A percentile compares a stretch with the other conserved stretches of the same genome.
These are phyloP conservation scores for Thecaphora thlaspeos DNA, from an alignment of 1,284 basidiomycete genomes.

Conservation along the genomic window DNA sequence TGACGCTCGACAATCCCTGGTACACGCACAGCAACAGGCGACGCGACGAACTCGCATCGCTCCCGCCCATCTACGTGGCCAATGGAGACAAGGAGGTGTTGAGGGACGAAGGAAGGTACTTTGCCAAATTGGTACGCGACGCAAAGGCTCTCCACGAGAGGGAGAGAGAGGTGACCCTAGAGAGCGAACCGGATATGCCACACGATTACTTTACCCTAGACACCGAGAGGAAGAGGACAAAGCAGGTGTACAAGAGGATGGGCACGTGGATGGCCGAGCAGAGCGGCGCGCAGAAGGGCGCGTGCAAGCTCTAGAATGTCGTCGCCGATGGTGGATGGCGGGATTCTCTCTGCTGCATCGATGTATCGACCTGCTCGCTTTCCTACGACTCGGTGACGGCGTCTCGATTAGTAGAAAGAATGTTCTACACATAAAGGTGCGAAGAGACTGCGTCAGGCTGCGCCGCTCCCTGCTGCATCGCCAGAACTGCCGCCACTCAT, in stretches of 20 bases:
- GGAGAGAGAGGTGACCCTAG: constrained; percentile 22
- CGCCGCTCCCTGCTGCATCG: too few relatives aligned
- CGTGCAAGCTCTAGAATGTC: too few relatives aligned
- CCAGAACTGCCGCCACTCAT: constrained; percentile 16
- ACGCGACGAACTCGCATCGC: constrained; percentile 26
- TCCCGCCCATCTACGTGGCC: constrained; percentile 23
- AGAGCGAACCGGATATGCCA: constrained; percentile 15
- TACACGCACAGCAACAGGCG: constrained; percentile 2
- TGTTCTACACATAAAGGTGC: too few relatives aligned
- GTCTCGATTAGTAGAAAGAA: too few relatives aligned
- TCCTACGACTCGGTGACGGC: too few relatives aligned
- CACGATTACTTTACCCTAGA: constrained; percentile 45
- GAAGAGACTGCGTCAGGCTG: too few relatives aligned
- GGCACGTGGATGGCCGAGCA: constrained; percentile 44
- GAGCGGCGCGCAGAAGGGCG: too few relatives aligned
- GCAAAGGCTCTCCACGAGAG: constrained; percentile 9
- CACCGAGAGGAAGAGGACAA: constrained; percentile 26
- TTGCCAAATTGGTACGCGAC: constrained; percentile 15
- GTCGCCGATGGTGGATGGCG: too few relatives aligned
- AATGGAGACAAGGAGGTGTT: constrained; percentile 27
- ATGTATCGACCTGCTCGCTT: too few relatives aligned
- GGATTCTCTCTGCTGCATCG: too few relatives aligned
- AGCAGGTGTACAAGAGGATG: constrained; percentile 27
- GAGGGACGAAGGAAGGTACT: constrained; percentile 28
- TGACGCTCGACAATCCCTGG: constrained; percentile 4